phyloP scores from a whole-genome alignment of 2,329 filamentous ascomycete genomes.

The Calonectria naviculata region DNA sequence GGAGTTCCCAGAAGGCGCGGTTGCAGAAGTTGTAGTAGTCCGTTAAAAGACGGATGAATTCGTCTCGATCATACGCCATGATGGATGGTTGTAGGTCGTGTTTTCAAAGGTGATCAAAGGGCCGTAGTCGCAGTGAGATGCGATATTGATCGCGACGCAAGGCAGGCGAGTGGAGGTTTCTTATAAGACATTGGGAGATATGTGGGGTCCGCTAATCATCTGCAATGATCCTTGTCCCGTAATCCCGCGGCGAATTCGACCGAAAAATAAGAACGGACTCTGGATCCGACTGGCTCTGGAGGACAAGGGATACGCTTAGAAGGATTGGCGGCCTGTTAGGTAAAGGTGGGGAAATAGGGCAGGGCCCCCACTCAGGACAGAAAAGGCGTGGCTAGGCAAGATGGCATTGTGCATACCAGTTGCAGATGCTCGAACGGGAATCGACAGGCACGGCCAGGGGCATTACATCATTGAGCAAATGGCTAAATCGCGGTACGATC shows the following conservation, averaged over 20 bases:
- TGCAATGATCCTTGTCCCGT: background rate
- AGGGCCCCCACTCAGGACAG: too few relatives aligned
- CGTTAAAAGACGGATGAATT: conserved; percentile 30
- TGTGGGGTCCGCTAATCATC: background rate
- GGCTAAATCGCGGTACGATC: too few relatives aligned
- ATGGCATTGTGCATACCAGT: too few relatives aligned
- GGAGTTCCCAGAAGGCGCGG: conserved; percentile 25
- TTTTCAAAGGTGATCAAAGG: background rate
- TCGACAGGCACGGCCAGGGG: too few relatives aligned
- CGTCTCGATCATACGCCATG: conserved; percentile 9
- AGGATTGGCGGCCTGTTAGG: too few relatives aligned
- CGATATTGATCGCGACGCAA: background rate
- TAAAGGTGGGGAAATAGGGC: too few relatives aligned
- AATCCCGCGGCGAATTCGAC: background rate
- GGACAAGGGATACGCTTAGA: background rate
- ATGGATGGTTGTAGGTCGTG: background rate
- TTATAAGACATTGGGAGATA: background rate
- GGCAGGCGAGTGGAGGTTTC: background rate
- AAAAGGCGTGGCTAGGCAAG: too few relatives aligned
- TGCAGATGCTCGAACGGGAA: too few relatives aligned
- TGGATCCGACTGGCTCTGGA: background rate
- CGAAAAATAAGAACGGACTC: background rate
- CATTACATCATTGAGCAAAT: too few relatives aligned
- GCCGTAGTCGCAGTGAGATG: background rate
- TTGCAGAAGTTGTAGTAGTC: conserved; percentile 31